Conservation (phyloP, 2,329 filamentous ascomycete species). For the Fusarium sp. region DNA sequence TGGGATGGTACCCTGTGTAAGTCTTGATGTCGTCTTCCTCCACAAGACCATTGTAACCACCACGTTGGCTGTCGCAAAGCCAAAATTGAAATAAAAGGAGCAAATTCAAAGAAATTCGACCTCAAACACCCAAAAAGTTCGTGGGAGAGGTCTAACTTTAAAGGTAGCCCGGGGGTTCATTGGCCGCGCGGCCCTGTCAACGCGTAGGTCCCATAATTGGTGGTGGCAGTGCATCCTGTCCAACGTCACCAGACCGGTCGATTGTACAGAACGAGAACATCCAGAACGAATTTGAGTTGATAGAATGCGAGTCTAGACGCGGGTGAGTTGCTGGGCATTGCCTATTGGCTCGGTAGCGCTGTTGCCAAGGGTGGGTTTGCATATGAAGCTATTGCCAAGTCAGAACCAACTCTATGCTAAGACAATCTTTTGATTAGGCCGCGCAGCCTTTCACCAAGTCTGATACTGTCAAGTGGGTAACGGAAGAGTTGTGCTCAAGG, state of each 20-base stretch:
- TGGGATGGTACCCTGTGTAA: not conserved
- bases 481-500: not conserved
- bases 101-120: not conserved
- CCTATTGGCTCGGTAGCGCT: not conserved
- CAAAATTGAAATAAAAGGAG: not conserved
- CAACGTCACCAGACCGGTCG: conserved; percentile 25
- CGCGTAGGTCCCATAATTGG: conserved; percentile 34
- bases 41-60: not conserved
- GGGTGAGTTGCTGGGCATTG: not conserved
- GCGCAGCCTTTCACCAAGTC: not conserved
- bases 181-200: conserved; percentile 41
- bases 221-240: conserved; percentile 40
- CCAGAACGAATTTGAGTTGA: not conserved
- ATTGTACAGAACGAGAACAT: not conserved
- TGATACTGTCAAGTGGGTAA: not conserved
- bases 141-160: conserved; percentile 18
- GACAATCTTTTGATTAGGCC: not conserved
- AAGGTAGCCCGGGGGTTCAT: conserved; percentile 9
- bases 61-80: not conserved
- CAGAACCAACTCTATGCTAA: not conserved
- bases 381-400: not conserved
- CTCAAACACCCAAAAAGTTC: not conserved
- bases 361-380: not conserved
- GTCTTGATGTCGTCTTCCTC: not conserved
- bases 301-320: not conserved